Evolutionary conservation across 148 eudicot species (phyloP).

Genomic region (Amaranthus palmeri): DNA sequence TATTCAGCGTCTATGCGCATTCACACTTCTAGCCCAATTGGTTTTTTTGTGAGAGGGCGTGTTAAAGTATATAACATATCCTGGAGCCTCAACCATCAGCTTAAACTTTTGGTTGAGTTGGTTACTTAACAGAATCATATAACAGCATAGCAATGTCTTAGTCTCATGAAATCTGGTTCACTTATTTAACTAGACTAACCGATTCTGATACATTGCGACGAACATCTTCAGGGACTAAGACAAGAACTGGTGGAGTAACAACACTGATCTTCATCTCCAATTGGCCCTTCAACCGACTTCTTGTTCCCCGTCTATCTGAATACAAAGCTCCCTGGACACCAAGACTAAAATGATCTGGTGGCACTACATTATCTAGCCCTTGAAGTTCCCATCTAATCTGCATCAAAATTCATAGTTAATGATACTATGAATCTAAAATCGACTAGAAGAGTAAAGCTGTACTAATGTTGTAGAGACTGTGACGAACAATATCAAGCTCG

Average conservation of each 20-base stretch:
- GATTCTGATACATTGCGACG: slow-evolving; percentile 56
- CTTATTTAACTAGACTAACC: slow-evolving; percentile 31
- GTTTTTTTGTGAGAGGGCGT: too few relatives aligned
- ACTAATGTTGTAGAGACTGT: slow-evolving; percentile 4
- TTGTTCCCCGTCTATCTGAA: slow-evolving; percentile 53
- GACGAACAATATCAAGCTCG: slow-evolving; percentile 79
- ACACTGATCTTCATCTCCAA: slow-evolving; percentile 68
- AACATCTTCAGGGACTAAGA: slow-evolving; percentile 61
- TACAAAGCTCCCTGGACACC: slow-evolving; percentile 68
- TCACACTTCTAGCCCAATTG: too few relatives aligned
- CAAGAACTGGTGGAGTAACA: slow-evolving; percentile 58
- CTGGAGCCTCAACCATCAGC: too few relatives aligned
- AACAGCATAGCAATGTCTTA: too few relatives aligned
- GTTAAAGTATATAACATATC: too few relatives aligned
- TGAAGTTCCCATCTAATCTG: slow-evolving; percentile 88
- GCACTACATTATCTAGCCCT: slow-evolving; percentile 62
- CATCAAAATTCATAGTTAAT: background rate
- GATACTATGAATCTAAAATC: background rate
- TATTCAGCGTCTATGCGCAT: too few relatives aligned
- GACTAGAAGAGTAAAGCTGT: background rate
- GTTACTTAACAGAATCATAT: too few relatives aligned
- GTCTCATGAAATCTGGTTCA: too few relatives aligned
- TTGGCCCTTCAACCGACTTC: slow-evolving; percentile 66
- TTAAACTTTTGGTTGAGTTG: too few relatives aligned
- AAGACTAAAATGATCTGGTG: slow-evolving; percentile 64